These are phyloP conservation scores for Rachicladosporium sp. DNA, from an alignment of 2,329 filamentous ascomycete species.

Conservation along the genomic window DNA sequence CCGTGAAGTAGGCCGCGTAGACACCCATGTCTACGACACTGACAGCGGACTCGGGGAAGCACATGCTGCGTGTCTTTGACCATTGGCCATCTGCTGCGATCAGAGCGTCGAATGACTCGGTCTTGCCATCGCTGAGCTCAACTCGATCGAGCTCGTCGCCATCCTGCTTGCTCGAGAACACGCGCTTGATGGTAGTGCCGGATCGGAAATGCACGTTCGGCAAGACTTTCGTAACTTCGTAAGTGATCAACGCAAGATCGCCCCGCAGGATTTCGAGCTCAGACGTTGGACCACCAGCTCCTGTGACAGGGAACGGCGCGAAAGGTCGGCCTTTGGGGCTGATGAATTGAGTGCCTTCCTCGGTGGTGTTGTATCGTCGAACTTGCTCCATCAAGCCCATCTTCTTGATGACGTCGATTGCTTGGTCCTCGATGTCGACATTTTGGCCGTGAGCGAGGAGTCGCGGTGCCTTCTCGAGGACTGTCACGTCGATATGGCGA, in stretches of 20 bases:
- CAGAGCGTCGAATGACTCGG: background rate
- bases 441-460: slow-evolving; percentile 14
- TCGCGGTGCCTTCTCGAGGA: slow-evolving; percentile 9
- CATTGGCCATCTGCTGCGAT: slow-evolving; percentile 1
- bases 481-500: slow-evolving; percentile 8
- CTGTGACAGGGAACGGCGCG: slow-evolving; percentile 13
- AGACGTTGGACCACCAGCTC: slow-evolving; percentile 25
- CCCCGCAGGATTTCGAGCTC: slow-evolving; percentile 46
- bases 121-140: background rate
- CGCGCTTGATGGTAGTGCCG: slow-evolving; percentile 8
- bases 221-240: slow-evolving; percentile 15
- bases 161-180: slow-evolving; percentile 4
- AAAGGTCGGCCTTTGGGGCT: slow-evolving; percentile 8
- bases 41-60: background rate
- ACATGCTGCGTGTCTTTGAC: background rate
- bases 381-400: slow-evolving; percentile 18
- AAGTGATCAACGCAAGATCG: slow-evolving; percentile 36
- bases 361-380: slow-evolving; percentile 9
- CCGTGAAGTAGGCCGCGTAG: background rate
- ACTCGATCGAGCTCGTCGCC: background rate
- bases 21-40: background rate
- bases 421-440: slow-evolving; percentile 19
- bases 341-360: slow-evolving; percentile 16
- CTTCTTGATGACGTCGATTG: slow-evolving; percentile 12
- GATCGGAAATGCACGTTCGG: slow-evolving; percentile 13